phyloP scores from a whole-genome alignment of 2,329 filamentous ascomycete species.

The Sporothrix euskadiensis region DNA sequence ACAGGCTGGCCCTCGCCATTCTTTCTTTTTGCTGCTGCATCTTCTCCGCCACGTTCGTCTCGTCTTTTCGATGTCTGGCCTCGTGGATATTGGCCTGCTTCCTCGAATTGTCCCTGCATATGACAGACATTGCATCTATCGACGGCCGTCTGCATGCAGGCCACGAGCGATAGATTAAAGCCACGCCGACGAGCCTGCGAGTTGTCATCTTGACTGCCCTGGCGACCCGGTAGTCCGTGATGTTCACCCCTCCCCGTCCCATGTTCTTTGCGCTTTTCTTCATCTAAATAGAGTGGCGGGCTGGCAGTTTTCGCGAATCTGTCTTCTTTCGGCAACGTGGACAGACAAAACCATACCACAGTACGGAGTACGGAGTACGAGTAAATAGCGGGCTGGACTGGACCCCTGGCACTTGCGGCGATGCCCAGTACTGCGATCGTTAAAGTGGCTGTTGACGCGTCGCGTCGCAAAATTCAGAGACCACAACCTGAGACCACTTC shows the following conservation, averaged over 20 bases:
- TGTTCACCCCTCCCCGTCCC: not conserved
- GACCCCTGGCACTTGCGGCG: not conserved
- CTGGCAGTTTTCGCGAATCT: slow-evolving; percentile 14
- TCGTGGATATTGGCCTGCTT: not conserved
- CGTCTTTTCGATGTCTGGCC: not conserved
- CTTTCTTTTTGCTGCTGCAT: not conserved
- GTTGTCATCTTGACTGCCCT: not conserved
- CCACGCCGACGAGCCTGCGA: no score
- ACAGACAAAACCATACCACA: not conserved
- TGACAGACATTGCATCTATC: not conserved
- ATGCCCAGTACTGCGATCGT: not conserved
- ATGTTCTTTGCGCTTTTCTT: not conserved
- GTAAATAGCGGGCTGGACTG: not conserved
- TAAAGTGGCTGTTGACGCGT: slow-evolving; percentile 22
- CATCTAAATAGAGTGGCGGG: slow-evolving; percentile 13
- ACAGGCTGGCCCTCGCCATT: not conserved
- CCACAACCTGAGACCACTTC: not conserved
- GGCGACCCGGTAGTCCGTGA: slow-evolving; percentile 16
- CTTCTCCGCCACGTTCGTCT: not conserved
- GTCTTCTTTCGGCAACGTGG: slow-evolving; percentile 6
- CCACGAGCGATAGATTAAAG: slow-evolving; percentile 4
- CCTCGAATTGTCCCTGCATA: not conserved
- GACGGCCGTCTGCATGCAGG: slow-evolving; percentile 16
- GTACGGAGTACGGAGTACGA: not conserved
- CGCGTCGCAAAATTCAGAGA: not conserved